Evolutionary conservation across 2,329 filamentous ascomycete genomes (phyloP), one percentile per base, ranked within the genome.

Genomic region (Cordyceps fumosorosea): DNA sequence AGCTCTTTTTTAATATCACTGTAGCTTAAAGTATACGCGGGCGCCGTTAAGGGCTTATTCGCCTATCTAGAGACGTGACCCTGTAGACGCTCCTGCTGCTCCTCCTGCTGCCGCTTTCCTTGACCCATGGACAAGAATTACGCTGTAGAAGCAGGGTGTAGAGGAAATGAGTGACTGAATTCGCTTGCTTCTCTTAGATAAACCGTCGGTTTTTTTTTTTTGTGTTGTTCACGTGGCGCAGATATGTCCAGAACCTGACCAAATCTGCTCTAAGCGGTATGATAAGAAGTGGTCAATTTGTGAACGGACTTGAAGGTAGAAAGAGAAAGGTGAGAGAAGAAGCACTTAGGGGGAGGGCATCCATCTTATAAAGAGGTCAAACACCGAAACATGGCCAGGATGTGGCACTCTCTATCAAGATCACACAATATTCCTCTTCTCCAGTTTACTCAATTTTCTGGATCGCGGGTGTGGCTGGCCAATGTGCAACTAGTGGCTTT

Each of bases 11-110:
- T 73, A 37, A 86, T 79, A 37, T 80, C 73, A 20, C 80, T 75
- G 67, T 77, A 77, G n/a, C 78, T 71, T 55, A 91, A 76, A 52
- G 83, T 77, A 70, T 91, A 88, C 8, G 88, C 85, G 16, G 87
- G 87, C 40, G 78, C 76, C 10, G 84, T 82, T 44, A 90, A 74
- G 44, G 82, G 82, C 61, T 71, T 72, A 65, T 79, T 79, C 62
- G 76, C 72, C 68, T 79, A 76, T 26, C 64, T 63, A 16, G 66
- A 67, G 64, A 66, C 65, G 60, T 75, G 74, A 59, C 66, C 55
- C 48, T 58, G 47, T 47, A 62, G 48, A 3, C 45, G 44, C 52
- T 62, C 34, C 60, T 62, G 60, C 45, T 56, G 44, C 34, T 62
- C 45, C 44, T 62, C 45, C 53, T 62, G 44, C 10, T 69, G 62